A percentile compares a stretch with the other conserved stretches of the same genome.
phyloP scores from a whole-genome alignment of 805 yeast species.

The Metschnikowia lochheadii region DNA sequence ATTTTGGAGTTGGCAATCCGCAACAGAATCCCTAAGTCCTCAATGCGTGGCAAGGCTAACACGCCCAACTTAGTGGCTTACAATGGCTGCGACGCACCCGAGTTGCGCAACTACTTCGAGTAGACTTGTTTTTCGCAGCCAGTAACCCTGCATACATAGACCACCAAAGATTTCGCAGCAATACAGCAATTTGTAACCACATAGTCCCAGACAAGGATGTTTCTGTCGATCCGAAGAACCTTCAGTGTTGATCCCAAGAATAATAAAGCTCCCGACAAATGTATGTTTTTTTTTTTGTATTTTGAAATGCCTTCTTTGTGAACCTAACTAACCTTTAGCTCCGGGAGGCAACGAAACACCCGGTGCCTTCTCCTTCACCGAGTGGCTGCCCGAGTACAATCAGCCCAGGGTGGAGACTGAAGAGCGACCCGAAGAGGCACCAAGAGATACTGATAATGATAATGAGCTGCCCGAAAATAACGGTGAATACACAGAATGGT shows the following conservation, averaged over 20 bases:
- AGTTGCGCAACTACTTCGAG: background rate
- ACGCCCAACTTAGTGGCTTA: conserved; percentile 18
- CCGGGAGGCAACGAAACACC: background rate
- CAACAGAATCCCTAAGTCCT: conserved; percentile 4
- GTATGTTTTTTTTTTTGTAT: background rate
- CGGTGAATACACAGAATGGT: conserved; percentile 36
- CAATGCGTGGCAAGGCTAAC: conserved; percentile 8
- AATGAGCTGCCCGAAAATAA: background rate
- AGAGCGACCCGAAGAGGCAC: background rate
- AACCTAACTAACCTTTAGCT: background rate
- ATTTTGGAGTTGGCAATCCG: conserved; percentile 12
- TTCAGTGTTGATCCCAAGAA: background rate
- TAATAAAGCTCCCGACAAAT: background rate
- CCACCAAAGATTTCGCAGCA: conserved; percentile 1
- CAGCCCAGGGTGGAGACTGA: background rate
- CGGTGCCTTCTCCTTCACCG: conserved; percentile 4
- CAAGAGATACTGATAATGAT: background rate
- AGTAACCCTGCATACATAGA: conserved; percentile 1
- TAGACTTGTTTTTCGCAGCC: conserved; percentile 3
- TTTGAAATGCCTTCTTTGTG: background rate
- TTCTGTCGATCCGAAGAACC: conserved; percentile 2
- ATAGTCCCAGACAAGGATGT: background rate
- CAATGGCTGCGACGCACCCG: conserved; percentile 17
- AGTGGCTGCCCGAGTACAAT: conserved; percentile 4
- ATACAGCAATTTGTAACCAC: conserved; percentile 2